phyloP scores from a whole-genome alignment of 352 stramenopile genomes.

The Thraustotheca clavata region DNA sequence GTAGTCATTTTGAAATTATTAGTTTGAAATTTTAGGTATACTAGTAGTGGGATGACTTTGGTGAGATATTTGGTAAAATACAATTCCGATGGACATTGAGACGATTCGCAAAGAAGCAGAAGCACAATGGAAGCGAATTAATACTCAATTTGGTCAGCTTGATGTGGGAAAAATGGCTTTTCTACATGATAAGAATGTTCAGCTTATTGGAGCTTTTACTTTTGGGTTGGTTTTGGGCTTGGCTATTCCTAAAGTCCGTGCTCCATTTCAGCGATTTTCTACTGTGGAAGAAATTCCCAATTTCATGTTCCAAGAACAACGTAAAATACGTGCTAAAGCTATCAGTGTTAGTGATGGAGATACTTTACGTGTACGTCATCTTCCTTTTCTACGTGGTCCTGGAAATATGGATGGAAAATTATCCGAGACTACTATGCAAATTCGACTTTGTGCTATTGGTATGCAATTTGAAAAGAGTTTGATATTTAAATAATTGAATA shows the following conservation, averaged over 20 bases:
- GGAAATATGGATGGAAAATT: slow-evolving; percentile 43
- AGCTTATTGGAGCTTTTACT: slow-evolving; percentile 41
- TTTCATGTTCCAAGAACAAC: slow-evolving; percentile 55
- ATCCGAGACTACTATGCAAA: slow-evolving; percentile 72
- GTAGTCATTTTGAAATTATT: no score
- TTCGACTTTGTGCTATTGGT: slow-evolving; percentile 73
- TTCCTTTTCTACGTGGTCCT: slow-evolving; percentile 36
- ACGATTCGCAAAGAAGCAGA: background rate
- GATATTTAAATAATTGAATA: slow-evolving; percentile 4
- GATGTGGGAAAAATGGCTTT: background rate
- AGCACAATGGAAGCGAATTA: background rate
- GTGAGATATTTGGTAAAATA: no score
- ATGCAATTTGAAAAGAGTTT: background rate
- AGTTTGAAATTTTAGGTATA: no score
- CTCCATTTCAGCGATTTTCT: slow-evolving; percentile 58
- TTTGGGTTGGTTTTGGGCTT: slow-evolving; percentile 47
- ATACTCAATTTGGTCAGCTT: background rate
- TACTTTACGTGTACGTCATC: slow-evolving; percentile 65
- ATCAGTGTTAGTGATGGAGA: slow-evolving; percentile 69
- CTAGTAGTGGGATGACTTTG: no score
- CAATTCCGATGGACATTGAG: background rate
- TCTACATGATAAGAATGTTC: slow-evolving; percentile 18
- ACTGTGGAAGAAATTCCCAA: slow-evolving; percentile 73
- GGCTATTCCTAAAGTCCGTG: slow-evolving; percentile 42
- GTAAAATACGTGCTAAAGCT: slow-evolving; percentile 35